phyloP scores from a whole-genome alignment of 202 grass and related monocot genomes.

The Panicum virgatum region DNA sequence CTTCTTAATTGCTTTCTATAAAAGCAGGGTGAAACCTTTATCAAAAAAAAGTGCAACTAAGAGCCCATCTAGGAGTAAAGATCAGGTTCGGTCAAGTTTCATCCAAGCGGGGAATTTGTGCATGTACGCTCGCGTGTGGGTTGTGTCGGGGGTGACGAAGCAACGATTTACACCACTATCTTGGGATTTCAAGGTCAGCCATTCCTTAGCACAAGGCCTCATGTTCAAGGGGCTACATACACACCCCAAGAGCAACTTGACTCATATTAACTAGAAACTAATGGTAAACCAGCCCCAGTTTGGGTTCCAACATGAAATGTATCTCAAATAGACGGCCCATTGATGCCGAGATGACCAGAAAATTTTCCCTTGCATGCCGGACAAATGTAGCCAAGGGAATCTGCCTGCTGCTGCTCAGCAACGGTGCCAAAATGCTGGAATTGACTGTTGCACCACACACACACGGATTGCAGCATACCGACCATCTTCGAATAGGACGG shows the following conservation, averaged over 20 bases:
- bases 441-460: slow-evolving; percentile 70
- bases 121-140: too few species aligned
- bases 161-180: not conserved
- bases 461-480: slow-evolving; percentile 52
- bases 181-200: not conserved
- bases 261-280: not conserved
- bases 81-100: too few species aligned
- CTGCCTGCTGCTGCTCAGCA: slow-evolving; percentile 65
- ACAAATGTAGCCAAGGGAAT: slow-evolving; percentile 75
- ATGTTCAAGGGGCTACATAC: not conserved
- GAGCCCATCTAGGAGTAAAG: too few species aligned
- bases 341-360: slow-evolving; percentile 60
- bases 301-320: slow-evolving; percentile 11
- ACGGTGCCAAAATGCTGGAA: slow-evolving; percentile 62
- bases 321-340: slow-evolving; percentile 44
- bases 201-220: not conserved
- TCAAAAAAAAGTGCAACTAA: too few species aligned
- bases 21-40: too few species aligned
- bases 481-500: slow-evolving; percentile 46
- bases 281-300: not conserved
- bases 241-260: not conserved
- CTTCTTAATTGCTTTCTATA: too few species aligned
- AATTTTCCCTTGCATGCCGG: slow-evolving; percentile 74
- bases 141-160: too few species aligned
- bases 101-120: too few species aligned